Evolutionary conservation across 140 eudicot species (phyloP), one percentile per base, ranked within the genome.

Genomic region (Oenanthe javanica): DNA sequence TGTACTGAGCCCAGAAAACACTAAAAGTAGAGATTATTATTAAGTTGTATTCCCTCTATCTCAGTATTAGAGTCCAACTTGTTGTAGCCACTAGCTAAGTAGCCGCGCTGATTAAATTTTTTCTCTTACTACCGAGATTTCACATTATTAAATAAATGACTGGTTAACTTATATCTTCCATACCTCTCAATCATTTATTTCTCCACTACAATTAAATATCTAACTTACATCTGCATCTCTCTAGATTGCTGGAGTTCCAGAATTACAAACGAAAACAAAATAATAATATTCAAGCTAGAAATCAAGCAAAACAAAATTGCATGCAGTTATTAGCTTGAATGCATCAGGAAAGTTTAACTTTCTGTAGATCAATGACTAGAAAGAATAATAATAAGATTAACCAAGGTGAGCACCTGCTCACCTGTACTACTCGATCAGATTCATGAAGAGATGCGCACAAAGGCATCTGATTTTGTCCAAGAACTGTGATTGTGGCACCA

Each of bases 401-500:
- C 21, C 15, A 81, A 70, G 75, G 46, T 67, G 40, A 48, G 73
- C 2, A 70, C 1, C 11, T 46, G 16, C 85, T 79, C 79, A 95
- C 99, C 99, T 95, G 99, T 40, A 95, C 96, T 45, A 95, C 96
- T 80, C 99, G 92, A 85, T 95, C 99, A 77, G 97, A 93, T 79
- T 95, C 99, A 84, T 90, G 94, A 61, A 96, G 93, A 89, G 99
- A 95, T 77, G 99, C 99, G 83, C 97, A 95, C 59, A 89, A 86
- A 59, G 97, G 99, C 81, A 95, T 82, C 84, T 92, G 99, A 86
- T 92, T 90, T 84, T 88, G 96, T 82, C 93, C 93, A 87, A 92
- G 95, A 76, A 95, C 91, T 13, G 95, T 86, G 66, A 95, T 94
- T 7, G 88, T 82, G 70, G 97, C 99, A 79, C 97, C 99, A 9